Conservation (phyloP, 1,284 basidiomycete species). For the Ustilago hordei region DNA sequence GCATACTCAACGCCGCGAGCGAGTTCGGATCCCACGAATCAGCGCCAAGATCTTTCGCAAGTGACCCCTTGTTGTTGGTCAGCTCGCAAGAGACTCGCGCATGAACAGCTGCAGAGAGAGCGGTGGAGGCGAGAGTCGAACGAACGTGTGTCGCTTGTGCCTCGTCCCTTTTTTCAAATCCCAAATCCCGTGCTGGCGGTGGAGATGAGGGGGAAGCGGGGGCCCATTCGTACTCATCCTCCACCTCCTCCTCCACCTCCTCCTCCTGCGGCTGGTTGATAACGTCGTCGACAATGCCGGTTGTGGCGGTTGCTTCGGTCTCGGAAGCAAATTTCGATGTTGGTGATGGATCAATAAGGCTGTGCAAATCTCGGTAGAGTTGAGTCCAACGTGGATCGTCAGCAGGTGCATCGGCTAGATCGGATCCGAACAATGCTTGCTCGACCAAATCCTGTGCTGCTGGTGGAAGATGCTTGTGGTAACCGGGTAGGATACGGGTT, state of each 20-base stretch:
- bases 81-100: conserved; percentile 5
- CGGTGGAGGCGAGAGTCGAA: conserved; percentile 2
- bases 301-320: not conserved
- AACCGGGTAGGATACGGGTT: conserved; percentile 17
- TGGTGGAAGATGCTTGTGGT: conserved; percentile 9
- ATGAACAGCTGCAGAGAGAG: conserved; percentile 16
- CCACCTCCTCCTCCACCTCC: not conserved
- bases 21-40: conserved; percentile 31
- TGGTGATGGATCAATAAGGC: conserved; percentile 2
- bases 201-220: not conserved
- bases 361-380: conserved; percentile 26
- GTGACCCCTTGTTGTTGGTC: conserved; percentile 7
- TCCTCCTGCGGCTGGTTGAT: not conserved
- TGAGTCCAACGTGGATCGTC: conserved; percentile 30
- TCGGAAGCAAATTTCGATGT: not conserved
- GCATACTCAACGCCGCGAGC: conserved; percentile 25
- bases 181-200: not conserved
- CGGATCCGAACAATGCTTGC: conserved; percentile 20
- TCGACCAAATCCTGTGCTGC: conserved; percentile 34
- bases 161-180: not conserved
- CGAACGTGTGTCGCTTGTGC: not conserved
- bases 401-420: conserved; percentile 15
- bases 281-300: not conserved
- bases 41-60: not conserved
- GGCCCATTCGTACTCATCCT: conserved; percentile 20